Conservation (phyloP, 805 yeast species). For the Starmerella etchellsii region DNA sequence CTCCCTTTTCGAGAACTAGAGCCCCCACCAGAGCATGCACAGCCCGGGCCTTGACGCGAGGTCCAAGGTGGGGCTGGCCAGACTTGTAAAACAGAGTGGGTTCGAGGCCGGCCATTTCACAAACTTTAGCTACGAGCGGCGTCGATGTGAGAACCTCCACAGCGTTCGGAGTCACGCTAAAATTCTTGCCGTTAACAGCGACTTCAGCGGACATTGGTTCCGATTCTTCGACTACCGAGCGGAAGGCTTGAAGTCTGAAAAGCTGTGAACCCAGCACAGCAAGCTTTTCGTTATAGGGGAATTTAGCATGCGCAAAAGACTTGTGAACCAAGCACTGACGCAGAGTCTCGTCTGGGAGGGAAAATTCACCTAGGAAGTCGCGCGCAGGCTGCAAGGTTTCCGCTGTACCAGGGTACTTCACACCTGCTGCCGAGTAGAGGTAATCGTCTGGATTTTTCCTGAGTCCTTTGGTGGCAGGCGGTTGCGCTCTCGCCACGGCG, state of each 20-base stretch:
- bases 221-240: conserved; percentile 14
- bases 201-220: not conserved
- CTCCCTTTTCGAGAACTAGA: conserved; percentile 49
- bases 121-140: conserved; percentile 22
- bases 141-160: conserved; percentile 24
- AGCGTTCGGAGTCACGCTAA: conserved; percentile 22
- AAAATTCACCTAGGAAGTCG: conserved; percentile 37
- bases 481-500: conserved; percentile 5
- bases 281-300: conserved; percentile 81
- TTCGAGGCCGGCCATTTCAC: conserved; percentile 23
- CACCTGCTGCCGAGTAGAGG: conserved; percentile 35
- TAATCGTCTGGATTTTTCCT: conserved; percentile 24
- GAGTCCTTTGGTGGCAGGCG: conserved; percentile 16
- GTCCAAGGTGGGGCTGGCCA: conserved; percentile 23
- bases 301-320: conserved; percentile 81
- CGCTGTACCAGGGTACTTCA: conserved; percentile 40
- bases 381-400: conserved; percentile 40
- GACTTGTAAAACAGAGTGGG: conserved; percentile 24
- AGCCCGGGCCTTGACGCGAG: conserved; percentile 40
- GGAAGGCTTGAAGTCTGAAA: conserved; percentile 21
- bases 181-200: conserved; percentile 23
- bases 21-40: conserved; percentile 58
- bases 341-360: conserved; percentile 46
- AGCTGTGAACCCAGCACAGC: conserved; percentile 43
- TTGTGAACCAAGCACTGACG: conserved; percentile 85